Base-by-base conservation (phyloP, 257 asterid species). In the Apocynum venetum region DNA sequence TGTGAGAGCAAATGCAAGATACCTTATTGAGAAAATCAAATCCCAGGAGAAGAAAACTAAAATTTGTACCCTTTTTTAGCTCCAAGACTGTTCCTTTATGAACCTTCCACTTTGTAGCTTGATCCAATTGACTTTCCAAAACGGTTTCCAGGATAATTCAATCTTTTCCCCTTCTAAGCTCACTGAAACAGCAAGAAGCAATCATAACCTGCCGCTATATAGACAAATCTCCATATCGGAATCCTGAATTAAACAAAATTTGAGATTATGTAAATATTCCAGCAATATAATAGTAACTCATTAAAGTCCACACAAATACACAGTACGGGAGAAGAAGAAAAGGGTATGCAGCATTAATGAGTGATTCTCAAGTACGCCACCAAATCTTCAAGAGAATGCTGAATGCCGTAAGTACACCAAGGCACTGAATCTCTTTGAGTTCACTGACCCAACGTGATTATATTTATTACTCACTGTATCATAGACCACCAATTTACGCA, bases 391-490 rank as follows among this genome's bases (percentile, higher is more conserved):
- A 80, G 72, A 81, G 79, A 76, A 82, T 74, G 83, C 80, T 87
- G 78, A 89, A 87, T 80, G 85, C 80, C 78, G 59, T 73, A 66
- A 80, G 72, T 78, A 25, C 76, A 77, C 72, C 73, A 83, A 53
- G 57, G 82, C 83, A 86, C 84, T 86, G 82, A 83, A 84, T 86
- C 77, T 77, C 78, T 74, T 77, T 15, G 76, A 81, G 80, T 78
- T 92, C 97, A 89, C 94, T 93, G 88, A 82, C 86, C 72, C 80
- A 70, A 80, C 86, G 81, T 76, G 84, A 76, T 80, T 72, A 78
- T 81, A 86, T 80, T 91, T 80, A 92, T 86, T 92, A 88, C 81
- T 80, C 53, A 78, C 48, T 79, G 77, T 64, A 77, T 46, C 75
- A 72, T 63, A 69, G 47, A 59, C 63, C n/a, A 69, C 46, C 83